Percentiles rank a stretch among this genome's conserved stretches.
These are phyloP conservation scores for Allodekkera sacchari DNA, from an alignment of 805 yeast genomes.

Conservation along the genomic window DNA sequence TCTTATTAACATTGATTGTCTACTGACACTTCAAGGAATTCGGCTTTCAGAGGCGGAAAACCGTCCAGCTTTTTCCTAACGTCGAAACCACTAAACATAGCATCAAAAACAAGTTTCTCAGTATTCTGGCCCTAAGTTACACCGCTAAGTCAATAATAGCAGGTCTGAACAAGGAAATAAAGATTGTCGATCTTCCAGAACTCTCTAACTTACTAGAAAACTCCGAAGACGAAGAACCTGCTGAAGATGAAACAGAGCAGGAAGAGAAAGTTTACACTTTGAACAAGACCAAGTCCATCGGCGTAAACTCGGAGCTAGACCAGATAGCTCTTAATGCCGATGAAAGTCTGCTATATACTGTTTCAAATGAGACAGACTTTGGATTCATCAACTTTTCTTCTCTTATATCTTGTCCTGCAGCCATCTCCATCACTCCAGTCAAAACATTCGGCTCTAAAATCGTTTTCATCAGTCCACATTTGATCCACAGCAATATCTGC, in stretches of 20 bases:
- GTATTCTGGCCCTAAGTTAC: slow-evolving; percentile 16
- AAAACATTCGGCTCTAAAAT: no score
- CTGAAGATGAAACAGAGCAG: no score
- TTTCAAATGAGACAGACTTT: slow-evolving; percentile 7
- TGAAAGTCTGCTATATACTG: slow-evolving; percentile 12
- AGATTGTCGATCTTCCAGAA: slow-evolving; percentile 10
- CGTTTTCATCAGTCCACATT: no score
- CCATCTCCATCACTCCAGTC: no score
- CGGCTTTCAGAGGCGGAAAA: slow-evolving; percentile 22
- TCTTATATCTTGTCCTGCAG: no score
- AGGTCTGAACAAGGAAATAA: slow-evolving; percentile 10
- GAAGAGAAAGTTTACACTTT: no score
- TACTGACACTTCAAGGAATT: slow-evolving; percentile 19
- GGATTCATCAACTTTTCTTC: slow-evolving; percentile 3
- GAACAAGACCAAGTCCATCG: background rate
- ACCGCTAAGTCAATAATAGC: slow-evolving; percentile 14
- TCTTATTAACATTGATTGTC: no score
- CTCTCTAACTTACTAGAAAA: slow-evolving; percentile 11
- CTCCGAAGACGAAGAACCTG: slow-evolving; percentile 6
- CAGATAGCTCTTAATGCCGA: slow-evolving; percentile 17
- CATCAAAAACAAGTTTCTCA: slow-evolving; percentile 7
- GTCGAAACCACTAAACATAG: background rate
- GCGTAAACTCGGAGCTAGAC: slow-evolving; percentile 4
- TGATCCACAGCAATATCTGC: no score
- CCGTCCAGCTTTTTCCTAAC: slow-evolving; percentile 17